phyloP scores from a whole-genome alignment of 306 rosid genomes.

The Benincasa hispida region DNA sequence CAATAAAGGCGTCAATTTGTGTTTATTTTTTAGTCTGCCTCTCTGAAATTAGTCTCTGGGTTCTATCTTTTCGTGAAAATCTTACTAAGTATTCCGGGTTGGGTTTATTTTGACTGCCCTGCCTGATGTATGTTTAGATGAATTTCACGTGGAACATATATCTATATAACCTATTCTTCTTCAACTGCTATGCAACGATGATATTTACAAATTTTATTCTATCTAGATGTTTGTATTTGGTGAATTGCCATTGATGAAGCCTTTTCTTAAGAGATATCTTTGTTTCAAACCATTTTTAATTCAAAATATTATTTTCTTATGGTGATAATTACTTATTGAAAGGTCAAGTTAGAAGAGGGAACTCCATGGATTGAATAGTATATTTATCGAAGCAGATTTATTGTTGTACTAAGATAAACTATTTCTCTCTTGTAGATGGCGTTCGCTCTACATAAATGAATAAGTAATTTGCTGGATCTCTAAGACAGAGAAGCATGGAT shows the following conservation, averaged over 20 bases:
- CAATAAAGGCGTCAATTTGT: neutral
- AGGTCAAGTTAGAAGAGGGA: neutral
- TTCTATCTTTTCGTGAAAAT: neutral
- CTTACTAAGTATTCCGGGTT: neutral
- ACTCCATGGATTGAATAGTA: neutral
- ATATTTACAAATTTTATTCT: neutral
- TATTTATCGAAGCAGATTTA: neutral
- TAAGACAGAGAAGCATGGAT: constrained; percentile 33
- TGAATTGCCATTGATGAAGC: neutral
- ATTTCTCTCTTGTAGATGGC: constrained; percentile 29
- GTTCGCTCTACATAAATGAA: constrained; percentile 17
- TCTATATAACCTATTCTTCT: neutral
- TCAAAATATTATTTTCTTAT: neutral
- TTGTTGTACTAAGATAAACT: constrained; percentile 2
- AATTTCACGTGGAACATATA: neutral
- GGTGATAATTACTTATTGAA: neutral
- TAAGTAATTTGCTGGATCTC: constrained; percentile 16
- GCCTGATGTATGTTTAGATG: neutral
- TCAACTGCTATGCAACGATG: neutral
- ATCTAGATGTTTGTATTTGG: neutral
- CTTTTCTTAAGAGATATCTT: neutral
- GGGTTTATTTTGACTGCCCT: neutral
- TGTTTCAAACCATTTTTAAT: neutral
- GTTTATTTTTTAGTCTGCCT: neutral
- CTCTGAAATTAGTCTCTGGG: neutral